Conservation (phyloP, 2,329 filamentous ascomycete genomes). For the Ophiostoma tasmaniense region DNA sequence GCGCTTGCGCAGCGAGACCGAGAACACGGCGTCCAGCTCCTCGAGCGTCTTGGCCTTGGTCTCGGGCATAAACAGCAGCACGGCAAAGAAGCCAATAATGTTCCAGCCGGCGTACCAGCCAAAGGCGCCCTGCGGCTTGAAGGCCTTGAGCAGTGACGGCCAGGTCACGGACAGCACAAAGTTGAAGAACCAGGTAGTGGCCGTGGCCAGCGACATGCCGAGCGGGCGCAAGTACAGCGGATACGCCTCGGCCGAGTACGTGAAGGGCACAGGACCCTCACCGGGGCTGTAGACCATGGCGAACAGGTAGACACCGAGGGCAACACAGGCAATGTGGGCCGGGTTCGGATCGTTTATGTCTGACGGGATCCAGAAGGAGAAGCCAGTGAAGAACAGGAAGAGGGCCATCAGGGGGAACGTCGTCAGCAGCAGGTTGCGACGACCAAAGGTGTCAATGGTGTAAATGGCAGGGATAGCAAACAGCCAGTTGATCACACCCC, state of each 20-base stretch:
- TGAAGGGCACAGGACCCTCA: constrained; percentile 56
- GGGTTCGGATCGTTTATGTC: constrained; percentile 20
- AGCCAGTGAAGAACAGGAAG: constrained; percentile 39
- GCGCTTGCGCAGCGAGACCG: constrained; percentile 24
- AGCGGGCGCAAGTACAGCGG: constrained; percentile 54
- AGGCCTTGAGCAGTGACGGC: constrained; percentile 37
- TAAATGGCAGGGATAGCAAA: constrained; percentile 56
- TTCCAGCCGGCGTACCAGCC: constrained; percentile 44
- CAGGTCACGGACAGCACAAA: constrained; percentile 38
- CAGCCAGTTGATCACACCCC: constrained; percentile 56
- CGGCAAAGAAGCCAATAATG: constrained; percentile 36
- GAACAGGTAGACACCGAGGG: constrained; percentile 42
- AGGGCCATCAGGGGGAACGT: constrained; percentile 59
- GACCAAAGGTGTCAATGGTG: constrained; percentile 61
- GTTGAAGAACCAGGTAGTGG: constrained; percentile 43
- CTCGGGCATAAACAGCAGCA: constrained; percentile 33
- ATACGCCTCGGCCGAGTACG: constrained; percentile 59
- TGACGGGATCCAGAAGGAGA: constrained; percentile 37
- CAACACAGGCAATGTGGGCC: constrained; percentile 38
- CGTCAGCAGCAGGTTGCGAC: constrained; percentile 52
- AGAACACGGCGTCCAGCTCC: constrained; percentile 32
- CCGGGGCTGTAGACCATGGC: constrained; percentile 48
- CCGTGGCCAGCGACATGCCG: constrained; percentile 51
- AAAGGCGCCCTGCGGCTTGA: constrained; percentile 40
- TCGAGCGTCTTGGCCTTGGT: constrained; percentile 34